Conservation (phyloP, 2,329 filamentous ascomycete genomes). For the Dactylellina leptospora region DNA sequence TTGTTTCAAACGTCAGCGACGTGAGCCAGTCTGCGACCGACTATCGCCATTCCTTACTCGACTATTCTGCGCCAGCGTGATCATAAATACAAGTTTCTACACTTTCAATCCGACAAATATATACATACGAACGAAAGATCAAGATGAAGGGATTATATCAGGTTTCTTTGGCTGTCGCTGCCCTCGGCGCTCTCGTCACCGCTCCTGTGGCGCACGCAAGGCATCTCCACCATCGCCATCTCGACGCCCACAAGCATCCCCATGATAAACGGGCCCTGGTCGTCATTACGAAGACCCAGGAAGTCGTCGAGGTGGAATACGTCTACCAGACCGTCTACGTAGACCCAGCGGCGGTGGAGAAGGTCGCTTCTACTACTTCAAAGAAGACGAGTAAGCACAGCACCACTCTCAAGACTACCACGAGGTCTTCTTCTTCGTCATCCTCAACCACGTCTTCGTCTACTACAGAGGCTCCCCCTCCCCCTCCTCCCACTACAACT, state of each 20-base stretch:
- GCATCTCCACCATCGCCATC: slow-evolving; percentile 23
- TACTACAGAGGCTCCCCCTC: slow-evolving; percentile 14
- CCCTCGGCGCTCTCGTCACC: slow-evolving; percentile 22
- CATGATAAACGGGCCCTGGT: slow-evolving; percentile 42
- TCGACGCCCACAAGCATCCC: slow-evolving; percentile 31
- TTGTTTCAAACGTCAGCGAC: slow-evolving; percentile 47
- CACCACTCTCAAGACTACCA: slow-evolving; percentile 19
- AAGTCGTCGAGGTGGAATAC: slow-evolving; percentile 46
- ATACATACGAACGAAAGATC: slow-evolving; percentile 1
- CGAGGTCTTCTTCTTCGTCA: slow-evolving; percentile 6
- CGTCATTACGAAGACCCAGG: slow-evolving; percentile 45
- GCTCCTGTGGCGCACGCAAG: slow-evolving; percentile 16
- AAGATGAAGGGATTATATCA: slow-evolving; percentile 48
- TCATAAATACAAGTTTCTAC: no score
- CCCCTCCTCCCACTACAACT: slow-evolving; percentile 21
- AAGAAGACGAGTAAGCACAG: background rate
- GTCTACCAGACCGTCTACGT: slow-evolving; percentile 44
- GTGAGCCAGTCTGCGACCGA: slow-evolving; percentile 40
- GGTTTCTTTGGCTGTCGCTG: slow-evolving; percentile 30
- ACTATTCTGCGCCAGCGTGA: no score
- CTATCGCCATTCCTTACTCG: slow-evolving; percentile 41
- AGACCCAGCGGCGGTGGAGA: slow-evolving; percentile 1
- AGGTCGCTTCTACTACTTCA: background rate
- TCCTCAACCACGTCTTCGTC: slow-evolving; percentile 12
- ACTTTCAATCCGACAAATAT: background rate